Percentiles rank a stretch among this genome's conserved stretches.
Conservation (phyloP, 2,329 filamentous ascomycete genomes). For the Arthrobotrys megalospora region DNA sequence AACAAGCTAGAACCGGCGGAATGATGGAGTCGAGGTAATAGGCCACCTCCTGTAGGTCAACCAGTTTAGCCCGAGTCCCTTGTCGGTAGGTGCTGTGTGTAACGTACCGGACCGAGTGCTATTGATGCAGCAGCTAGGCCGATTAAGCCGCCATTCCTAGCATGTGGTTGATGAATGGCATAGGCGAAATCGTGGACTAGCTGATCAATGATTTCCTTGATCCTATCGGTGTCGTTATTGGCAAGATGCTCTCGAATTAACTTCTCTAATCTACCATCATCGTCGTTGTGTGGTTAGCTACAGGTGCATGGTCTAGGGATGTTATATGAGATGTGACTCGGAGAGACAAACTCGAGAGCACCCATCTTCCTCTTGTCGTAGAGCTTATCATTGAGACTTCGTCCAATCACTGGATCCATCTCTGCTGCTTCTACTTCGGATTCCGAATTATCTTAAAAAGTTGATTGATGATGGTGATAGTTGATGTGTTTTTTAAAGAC, state of each 20-base stretch:
- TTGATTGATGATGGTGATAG: slow-evolving; percentile 10
- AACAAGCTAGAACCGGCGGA: slow-evolving; percentile 95
- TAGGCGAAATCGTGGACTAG: slow-evolving; percentile 98
- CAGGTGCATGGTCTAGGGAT: neutral
- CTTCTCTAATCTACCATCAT: slow-evolving; percentile 81
- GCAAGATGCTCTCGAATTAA: slow-evolving; percentile 87
- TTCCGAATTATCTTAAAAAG: slow-evolving; percentile 26
- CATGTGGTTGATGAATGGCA: slow-evolving; percentile 95
- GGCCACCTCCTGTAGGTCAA: slow-evolving; percentile 80
- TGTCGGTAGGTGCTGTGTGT: slow-evolving; percentile 41
- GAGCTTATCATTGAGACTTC: slow-evolving; percentile 95
- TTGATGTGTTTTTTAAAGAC: slow-evolving; percentile 6
- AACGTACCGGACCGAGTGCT: slow-evolving; percentile 87
- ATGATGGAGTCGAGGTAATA: slow-evolving; percentile 94
- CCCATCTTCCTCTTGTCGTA: slow-evolving; percentile 98
- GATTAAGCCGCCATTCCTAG: slow-evolving; percentile 94
- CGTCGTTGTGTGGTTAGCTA: neutral
- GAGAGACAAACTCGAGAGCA: slow-evolving; percentile 83
- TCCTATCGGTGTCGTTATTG: slow-evolving; percentile 82
- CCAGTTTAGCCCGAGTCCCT: slow-evolving; percentile 62
- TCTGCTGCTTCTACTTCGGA: slow-evolving; percentile 32
- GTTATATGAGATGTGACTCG: neutral
- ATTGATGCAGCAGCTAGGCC: slow-evolving; percentile 96
- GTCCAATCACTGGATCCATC: slow-evolving; percentile 92
- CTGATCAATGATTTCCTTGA: slow-evolving; percentile 91